Conservation (phyloP, 2,329 filamentous ascomycete species). For the Talaromyces sp. region DNA sequence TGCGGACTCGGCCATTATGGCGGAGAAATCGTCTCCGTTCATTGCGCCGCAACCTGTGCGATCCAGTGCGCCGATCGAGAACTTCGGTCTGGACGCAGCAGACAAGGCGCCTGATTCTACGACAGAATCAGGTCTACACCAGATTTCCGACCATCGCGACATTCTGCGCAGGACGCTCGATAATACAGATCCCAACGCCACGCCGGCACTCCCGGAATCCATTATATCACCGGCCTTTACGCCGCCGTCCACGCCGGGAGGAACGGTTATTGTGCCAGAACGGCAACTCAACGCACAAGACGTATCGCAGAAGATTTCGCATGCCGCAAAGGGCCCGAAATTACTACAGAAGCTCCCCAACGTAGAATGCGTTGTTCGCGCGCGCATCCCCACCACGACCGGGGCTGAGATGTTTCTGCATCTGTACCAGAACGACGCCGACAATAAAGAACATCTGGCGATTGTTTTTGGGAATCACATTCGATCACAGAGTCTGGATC, state of each 20-base stretch:
- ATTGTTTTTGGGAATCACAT: slow-evolving; percentile 93
- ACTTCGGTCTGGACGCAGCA: slow-evolving; percentile 18
- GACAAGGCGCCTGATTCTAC: slow-evolving; percentile 2
- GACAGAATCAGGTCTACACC: slow-evolving; percentile 5
- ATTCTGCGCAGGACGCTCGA: slow-evolving; percentile 19
- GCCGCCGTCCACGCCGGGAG: slow-evolving; percentile 41
- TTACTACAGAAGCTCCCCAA: slow-evolving; percentile 71
- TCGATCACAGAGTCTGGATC: slow-evolving; percentile 58
- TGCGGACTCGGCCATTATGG: slow-evolving; percentile 35
- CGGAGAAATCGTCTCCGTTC: slow-evolving; percentile 50
- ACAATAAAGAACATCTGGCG: slow-evolving; percentile 92
- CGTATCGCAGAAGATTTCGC: slow-evolving; percentile 13
- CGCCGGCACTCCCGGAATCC: slow-evolving; percentile 47
- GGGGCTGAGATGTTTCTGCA: slow-evolving; percentile 97
- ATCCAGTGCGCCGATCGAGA: slow-evolving; percentile 16
- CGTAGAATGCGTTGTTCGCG: slow-evolving; percentile 91
- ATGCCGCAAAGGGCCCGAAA: slow-evolving; percentile 55
- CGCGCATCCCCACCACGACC: slow-evolving; percentile 85
- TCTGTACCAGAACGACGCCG: slow-evolving; percentile 85
- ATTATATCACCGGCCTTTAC: slow-evolving; percentile 51
- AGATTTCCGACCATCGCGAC: slow-evolving; percentile 13
- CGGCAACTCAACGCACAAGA: slow-evolving; percentile 16
- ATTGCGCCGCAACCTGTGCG: slow-evolving; percentile 37
- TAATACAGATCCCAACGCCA: slow-evolving; percentile 15
- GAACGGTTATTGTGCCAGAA: slow-evolving; percentile 29